Evolutionary conservation across 2,329 filamentous ascomycete genomes (phyloP), one percentile per base, ranked within the genome.

Genomic region (Beauveria sp.): DNA sequence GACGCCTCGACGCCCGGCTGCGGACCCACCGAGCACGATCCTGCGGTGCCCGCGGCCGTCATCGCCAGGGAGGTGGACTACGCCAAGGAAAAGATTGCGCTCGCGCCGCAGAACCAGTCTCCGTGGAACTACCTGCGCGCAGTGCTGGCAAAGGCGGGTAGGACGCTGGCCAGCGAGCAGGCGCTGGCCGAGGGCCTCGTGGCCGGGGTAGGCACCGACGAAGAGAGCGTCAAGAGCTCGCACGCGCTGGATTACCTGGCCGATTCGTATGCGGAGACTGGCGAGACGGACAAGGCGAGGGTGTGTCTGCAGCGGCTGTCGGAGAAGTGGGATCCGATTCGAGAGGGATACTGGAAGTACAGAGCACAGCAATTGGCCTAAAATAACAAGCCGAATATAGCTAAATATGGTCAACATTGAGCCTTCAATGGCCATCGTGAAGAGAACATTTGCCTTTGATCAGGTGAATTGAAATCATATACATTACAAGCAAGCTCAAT

Each of bases 101-200:
- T 89, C 65, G 92, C 93, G 46, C 95, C 95, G 51, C 93, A 98
- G 80, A 99, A 98, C 74, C 90, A 92, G 73, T 93, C 90, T 67
- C 84, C 92, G 1, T 99, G 95, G 95, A 95, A 92, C 74, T 99
- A 97, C 74, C 79, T 97, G 16, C 80, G 87, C 38, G 95, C 90
- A 3, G 86, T 91, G 52, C 73, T 96, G 63, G 80, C 81, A 63
- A 89, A 91, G 69, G 86, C 85, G 1, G 86, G 81, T 0, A 73
- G 87, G 34, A 69, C 74, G 54, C 69, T 86, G 31, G 72, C 66
- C 1, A 74, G 71, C 1, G 73, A 81, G 6, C 76, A 78, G 63
- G 77, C 70, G 18, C 86, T 86, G 68, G 79, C 77, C 0, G 73
- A 73, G 63, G 73, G 77, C 59, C 85, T 86, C 66, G 79, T 83